Evolutionary conservation across 495 filamentous ascomycete genomes (phyloP).

Genomic region (Alectoria sarmentosa): DNA sequence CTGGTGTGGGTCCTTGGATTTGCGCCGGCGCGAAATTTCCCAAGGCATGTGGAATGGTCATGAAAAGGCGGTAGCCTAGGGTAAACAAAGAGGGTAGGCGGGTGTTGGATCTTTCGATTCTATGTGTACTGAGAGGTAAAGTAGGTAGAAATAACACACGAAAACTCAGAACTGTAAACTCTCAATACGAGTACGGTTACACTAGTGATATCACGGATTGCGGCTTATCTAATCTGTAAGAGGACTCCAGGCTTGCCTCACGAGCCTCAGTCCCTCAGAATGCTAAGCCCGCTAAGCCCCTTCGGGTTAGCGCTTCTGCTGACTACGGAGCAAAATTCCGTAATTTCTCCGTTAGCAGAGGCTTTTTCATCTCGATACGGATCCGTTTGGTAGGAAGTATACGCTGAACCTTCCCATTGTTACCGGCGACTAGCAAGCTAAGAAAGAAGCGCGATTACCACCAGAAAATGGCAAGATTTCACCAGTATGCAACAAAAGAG

Average conservation of each 20-base stretch:
- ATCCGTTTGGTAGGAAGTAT: neutral
- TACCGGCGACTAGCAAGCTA: neutral
- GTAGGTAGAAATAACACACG: neutral
- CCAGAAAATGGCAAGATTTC: neutral
- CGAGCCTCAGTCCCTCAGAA: too few species aligned
- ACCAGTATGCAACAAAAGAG: neutral
- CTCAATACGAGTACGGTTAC: too few species aligned
- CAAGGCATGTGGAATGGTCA: slow-evolving; percentile 20
- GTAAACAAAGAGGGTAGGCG: too few species aligned
- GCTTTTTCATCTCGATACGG: neutral
- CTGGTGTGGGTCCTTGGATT: slow-evolving; percentile 3
- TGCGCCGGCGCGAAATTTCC: slow-evolving; percentile 18
- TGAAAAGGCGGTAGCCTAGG: slow-evolving; percentile 13
- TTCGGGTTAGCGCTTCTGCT: too few species aligned
- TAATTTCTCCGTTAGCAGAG: neutral
- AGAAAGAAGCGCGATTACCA: neutral
- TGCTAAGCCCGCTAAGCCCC: too few species aligned
- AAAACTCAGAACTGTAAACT: too few species aligned
- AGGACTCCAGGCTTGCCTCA: too few species aligned
- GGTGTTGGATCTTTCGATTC: too few species aligned
- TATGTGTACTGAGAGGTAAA: neutral
- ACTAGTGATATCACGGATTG: neutral
- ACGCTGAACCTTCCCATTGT: neutral
- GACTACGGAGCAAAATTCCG: too few species aligned
- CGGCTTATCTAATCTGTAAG: too few species aligned